Evolutionary conservation across 2,329 filamentous ascomycete genomes (phyloP).

Genomic region (Didymella pinodella): DNA sequence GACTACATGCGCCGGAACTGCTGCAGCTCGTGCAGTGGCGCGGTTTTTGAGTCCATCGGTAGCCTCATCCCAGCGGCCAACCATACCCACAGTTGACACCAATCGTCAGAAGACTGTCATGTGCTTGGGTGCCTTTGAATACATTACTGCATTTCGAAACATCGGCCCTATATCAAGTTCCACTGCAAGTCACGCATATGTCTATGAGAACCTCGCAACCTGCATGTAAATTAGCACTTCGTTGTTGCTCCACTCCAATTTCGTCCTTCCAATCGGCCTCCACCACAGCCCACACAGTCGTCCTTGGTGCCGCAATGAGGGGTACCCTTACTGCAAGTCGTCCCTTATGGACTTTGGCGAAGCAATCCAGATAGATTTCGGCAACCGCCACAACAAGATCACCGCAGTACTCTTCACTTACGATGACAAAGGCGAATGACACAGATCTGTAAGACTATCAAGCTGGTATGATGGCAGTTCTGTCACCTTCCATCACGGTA

Average conservation of each 20-base stretch:
- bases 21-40: slow-evolving; percentile 5
- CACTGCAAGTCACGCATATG: neutral
- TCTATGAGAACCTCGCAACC: neutral
- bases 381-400: neutral
- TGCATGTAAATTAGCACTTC: neutral
- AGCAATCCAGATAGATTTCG: neutral
- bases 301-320: slow-evolving; percentile 9
- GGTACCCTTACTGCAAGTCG: slow-evolving; percentile 4
- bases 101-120: neutral
- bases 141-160: neutral
- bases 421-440: slow-evolving; percentile 3
- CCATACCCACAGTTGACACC: neutral
- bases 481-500: neutral
- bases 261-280: slow-evolving; percentile 6
- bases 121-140: neutral
- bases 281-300: neutral
- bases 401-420: neutral
- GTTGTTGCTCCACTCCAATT: slow-evolving; percentile 2
- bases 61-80: neutral
- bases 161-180: neutral
- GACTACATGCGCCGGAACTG: slow-evolving; percentile 4
- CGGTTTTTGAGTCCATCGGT: neutral
- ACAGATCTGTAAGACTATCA: neutral
- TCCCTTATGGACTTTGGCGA: neutral
- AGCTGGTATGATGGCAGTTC: neutral